These are phyloP conservation scores for Solanum peruvianum DNA, from an alignment of 257 asterid species.

Conservation along the genomic window DNA sequence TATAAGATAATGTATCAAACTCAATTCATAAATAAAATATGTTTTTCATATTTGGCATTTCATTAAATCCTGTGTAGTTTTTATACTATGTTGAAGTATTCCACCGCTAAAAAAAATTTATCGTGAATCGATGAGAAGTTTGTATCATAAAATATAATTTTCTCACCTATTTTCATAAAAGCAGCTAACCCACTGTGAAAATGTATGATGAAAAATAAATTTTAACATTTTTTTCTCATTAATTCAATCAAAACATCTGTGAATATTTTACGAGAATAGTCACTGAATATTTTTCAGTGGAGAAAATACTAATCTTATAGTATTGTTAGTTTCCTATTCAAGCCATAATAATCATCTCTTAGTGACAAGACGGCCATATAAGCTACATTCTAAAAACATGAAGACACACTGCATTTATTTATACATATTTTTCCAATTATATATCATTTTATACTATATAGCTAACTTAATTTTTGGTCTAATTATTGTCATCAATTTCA, in stretches of 20 bases:
- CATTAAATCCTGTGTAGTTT: not conserved
- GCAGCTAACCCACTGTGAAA: not conserved
- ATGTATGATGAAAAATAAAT: not conserved
- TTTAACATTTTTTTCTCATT: too few species aligned
- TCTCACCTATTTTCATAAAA: too few species aligned
- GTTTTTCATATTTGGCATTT: not conserved
- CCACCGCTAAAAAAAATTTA: not conserved
- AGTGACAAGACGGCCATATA: not conserved
- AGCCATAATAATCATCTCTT: not conserved
- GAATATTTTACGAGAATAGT: not conserved
- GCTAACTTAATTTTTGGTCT: not conserved
- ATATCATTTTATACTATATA: not conserved
- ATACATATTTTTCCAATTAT: not conserved
- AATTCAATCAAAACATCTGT: not conserved
- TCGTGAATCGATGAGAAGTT: not conserved
- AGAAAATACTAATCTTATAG: not conserved
- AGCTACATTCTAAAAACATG: not conserved
- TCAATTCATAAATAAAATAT: not conserved
- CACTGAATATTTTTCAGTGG: fast-evolving
- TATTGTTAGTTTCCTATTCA: not conserved
- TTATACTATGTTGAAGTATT: not conserved
- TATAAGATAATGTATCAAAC: not conserved
- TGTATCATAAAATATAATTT: too few species aligned
- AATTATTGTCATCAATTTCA: not conserved
- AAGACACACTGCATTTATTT: not conserved